Conservation (phyloP, 2,329 filamentous ascomycete genomes). For the Cordyceps tenuipes region DNA sequence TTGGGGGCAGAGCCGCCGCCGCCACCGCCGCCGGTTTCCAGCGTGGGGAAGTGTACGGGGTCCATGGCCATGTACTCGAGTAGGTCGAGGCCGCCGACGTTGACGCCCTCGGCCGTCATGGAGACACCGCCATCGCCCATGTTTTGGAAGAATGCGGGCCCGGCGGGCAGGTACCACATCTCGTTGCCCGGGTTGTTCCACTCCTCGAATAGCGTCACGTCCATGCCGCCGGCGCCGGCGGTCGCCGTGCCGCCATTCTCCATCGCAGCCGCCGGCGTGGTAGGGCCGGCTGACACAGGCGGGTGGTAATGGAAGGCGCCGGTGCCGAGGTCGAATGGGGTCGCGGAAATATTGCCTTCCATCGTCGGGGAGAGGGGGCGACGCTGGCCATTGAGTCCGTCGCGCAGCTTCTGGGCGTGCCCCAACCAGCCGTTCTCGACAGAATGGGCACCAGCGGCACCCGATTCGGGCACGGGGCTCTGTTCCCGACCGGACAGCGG, state of each 20-base stretch:
- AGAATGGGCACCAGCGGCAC: constrained; percentile 18
- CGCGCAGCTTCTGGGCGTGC: constrained; percentile 32
- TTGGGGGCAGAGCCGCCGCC: background rate
- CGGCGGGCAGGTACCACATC: constrained; percentile 60
- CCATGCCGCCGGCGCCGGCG: constrained; percentile 19
- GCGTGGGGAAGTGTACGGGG: constrained; percentile 29
- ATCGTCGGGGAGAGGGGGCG: constrained; percentile 24
- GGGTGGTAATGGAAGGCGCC: constrained; percentile 48
- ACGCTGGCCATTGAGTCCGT: constrained; percentile 31
- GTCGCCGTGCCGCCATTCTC: constrained; percentile 15
- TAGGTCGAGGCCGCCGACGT: constrained; percentile 57
- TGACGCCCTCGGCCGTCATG: constrained; percentile 60
- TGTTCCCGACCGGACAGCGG: constrained; percentile 33
- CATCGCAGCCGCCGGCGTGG: constrained; percentile 34
- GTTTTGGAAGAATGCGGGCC: constrained; percentile 57
- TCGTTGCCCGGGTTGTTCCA: constrained; percentile 49
- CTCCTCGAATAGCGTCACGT: constrained; percentile 41
- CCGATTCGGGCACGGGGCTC: constrained; percentile 30
- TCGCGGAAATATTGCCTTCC: constrained; percentile 50
- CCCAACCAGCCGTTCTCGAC: constrained; percentile 20
- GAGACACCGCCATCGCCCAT: constrained; percentile 52
- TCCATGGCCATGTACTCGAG: constrained; percentile 63
- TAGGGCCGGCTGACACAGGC: constrained; percentile 40
- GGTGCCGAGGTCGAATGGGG: constrained; percentile 49
- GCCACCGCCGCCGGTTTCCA: background rate